Percentiles rank a stretch among this genome's conserved stretches.
Evolutionary conservation across 352 stramenopile species (phyloP).

Genomic region (Albugo laibachii): DNA sequence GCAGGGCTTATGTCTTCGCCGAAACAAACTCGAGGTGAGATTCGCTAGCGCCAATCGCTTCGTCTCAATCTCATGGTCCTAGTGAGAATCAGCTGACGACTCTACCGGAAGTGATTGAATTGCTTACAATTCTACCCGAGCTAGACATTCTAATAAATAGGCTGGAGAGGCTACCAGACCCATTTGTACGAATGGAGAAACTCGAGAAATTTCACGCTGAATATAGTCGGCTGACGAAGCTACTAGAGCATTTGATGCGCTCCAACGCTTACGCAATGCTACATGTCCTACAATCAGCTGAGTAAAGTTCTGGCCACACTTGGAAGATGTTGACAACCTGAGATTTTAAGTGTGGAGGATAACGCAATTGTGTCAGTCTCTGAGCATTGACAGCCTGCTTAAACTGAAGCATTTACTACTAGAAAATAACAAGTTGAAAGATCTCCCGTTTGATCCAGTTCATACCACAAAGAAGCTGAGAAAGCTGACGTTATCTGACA

Average conservation of each 20-base stretch:
- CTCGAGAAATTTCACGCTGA: conserved; percentile 73
- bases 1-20: conserved; percentile 55
- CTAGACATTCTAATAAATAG: conserved; percentile 59
- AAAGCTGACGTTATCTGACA: conserved; percentile 61
- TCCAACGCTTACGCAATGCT: conserved; percentile 50
- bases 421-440: conserved; percentile 64
- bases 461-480: conserved; percentile 46
- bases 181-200: conserved; percentile 38
- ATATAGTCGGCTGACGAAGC: conserved; percentile 39
- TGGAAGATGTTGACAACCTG: conserved; percentile 46
- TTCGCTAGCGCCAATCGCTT: neutral
- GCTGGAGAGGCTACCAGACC: conserved; percentile 33
- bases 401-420: conserved; percentile 65
- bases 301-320: conserved; percentile 63
- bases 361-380: conserved; percentile 67
- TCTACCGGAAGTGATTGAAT: conserved; percentile 48
- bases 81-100: conserved; percentile 34
- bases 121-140: conserved; percentile 52
- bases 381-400: conserved; percentile 64
- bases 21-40: conserved; percentile 21
- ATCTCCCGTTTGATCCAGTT: conserved; percentile 61
- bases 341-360: conserved; percentile 72
- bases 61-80: neutral
- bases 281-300: conserved; percentile 67
- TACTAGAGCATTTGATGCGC: conserved; percentile 49